Evolutionary conservation across 192 early-diverging fungal species (phyloP).

Genomic region (Coemansia sp.): DNA sequence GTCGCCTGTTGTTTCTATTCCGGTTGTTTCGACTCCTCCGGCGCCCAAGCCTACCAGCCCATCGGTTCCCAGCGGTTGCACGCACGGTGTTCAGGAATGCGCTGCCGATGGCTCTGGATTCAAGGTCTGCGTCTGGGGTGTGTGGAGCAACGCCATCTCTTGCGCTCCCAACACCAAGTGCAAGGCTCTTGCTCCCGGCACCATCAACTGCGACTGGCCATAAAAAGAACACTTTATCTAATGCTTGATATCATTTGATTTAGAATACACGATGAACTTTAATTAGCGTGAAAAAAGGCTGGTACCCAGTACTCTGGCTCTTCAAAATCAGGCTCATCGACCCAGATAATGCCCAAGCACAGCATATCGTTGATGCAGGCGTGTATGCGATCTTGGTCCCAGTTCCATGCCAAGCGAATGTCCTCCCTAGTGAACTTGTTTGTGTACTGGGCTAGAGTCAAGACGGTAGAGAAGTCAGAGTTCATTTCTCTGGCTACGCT

Average conservation of each 20-base stretch:
- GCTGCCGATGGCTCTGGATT: slow-evolving; percentile 17
- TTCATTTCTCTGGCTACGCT: slow-evolving; percentile 89
- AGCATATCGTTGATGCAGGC: slow-evolving; percentile 50
- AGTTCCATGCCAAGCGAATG: slow-evolving; percentile 22
- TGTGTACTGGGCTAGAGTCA: slow-evolving; percentile 66
- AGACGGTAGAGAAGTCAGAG: slow-evolving; percentile 68
- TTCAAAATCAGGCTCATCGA: slow-evolving; percentile 16
- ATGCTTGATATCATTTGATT: not conserved
- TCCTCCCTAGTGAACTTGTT: slow-evolving; percentile 38
- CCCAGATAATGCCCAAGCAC: slow-evolving; percentile 41
- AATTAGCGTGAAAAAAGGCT: slow-evolving; percentile 20
- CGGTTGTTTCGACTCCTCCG: slow-evolving; percentile 6
- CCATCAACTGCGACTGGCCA: slow-evolving; percentile 30
- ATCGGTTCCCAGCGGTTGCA: slow-evolving; percentile 11
- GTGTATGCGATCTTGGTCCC: slow-evolving; percentile 33
- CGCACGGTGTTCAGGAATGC: slow-evolving; percentile 32
- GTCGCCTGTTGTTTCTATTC: not conserved
- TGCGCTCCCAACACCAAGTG: slow-evolving; percentile 27
- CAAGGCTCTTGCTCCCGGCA: slow-evolving; percentile 11
- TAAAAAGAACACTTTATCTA: not conserved
- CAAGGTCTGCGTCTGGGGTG: slow-evolving; percentile 42
- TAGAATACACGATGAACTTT: not conserved
- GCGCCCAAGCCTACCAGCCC: not conserved
- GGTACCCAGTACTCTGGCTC: slow-evolving; percentile 46
- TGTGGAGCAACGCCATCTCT: slow-evolving; percentile 11